Conservation (phyloP, 2,329 filamentous ascomycete genomes). For the Hypoxylon rubiginosum region DNA sequence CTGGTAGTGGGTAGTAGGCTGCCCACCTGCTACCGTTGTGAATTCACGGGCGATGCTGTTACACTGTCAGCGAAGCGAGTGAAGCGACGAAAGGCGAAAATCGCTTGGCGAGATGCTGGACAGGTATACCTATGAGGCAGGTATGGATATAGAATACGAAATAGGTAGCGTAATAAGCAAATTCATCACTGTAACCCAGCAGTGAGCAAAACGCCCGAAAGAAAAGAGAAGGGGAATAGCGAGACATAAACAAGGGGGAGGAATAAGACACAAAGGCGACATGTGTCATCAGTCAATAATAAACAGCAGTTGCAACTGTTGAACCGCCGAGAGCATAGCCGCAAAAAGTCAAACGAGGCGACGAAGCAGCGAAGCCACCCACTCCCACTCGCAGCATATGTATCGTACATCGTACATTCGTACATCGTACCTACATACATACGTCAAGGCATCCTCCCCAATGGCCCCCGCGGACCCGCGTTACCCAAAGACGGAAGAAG, state of each 20-base stretch:
- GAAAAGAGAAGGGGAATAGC: conserved; percentile 9
- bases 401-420: background rate
- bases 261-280: conserved; percentile 31
- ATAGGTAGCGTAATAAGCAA: conserved; percentile 25
- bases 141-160: conserved; percentile 28
- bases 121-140: background rate
- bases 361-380: background rate
- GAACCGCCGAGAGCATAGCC: conserved; percentile 35
- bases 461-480: conserved; percentile 8
- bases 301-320: conserved; percentile 7
- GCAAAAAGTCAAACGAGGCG: conserved; percentile 27
- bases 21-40: conserved; percentile 2
- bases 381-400: conserved; percentile 19
- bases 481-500: conserved; percentile 20
- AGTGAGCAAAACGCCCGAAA: conserved; percentile 11
- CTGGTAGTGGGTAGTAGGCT: background rate
- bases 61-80: conserved; percentile 1
- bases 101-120: conserved; percentile 17
- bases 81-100: conserved; percentile 19
- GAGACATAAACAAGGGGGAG: conserved; percentile 20
- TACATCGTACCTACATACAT: conserved; percentile 5
- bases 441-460: background rate
- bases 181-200: conserved; percentile 27
- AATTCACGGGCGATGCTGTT: conserved; percentile 14
- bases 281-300: conserved; percentile 24